Evolutionary conservation across 768 basidiomycete species (phyloP), one percentile per base, ranked within the genome.

Genomic region (Sutorius australiensis): DNA sequence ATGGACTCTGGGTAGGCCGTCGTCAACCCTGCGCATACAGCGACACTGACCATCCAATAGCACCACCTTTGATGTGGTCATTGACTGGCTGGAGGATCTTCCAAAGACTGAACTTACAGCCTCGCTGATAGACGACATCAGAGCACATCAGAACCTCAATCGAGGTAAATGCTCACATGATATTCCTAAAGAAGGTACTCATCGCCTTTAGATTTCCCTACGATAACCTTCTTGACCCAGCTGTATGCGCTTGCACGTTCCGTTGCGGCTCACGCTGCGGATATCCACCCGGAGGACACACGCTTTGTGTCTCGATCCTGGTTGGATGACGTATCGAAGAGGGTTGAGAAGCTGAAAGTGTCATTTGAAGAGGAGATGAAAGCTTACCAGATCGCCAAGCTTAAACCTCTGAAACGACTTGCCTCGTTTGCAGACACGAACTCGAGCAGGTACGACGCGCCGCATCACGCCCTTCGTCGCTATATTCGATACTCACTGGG

Each of bases 161-260:
- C 68, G 70, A 59, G 68, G 68, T 62, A 32, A 17, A 48, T 32
- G 19, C 44, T 8, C 3, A 11, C 14, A 37, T 30, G 33, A 36
- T 37, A 12, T 12, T 31, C 19, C 30, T 10, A 24, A 32, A 31
- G 33, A 27, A 6, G 46, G 10, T 27, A 41, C 37, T 56, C 38
- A 57, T 41, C 17, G 33, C 19, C 54, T 31, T 30, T 48, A 70
- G 69, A 72, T 31, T 70, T 70, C 50, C 70, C 69, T 3, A 68
- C 75, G 7, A 65, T 69, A 33, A 71, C 73, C 16, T 82, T 83
- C 57, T 58, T 82, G 17, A 75, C 79, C 27, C 78, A 80, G 38
- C 61, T 82, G 5, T 74, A 75, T 53, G 70, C 72, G 30, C 67
- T 82, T 27, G 70, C 67, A 10, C 69, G 72, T 55, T 66, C 67